Evolutionary conservation across 148 eudicot genomes (phyloP), one percentile per base, ranked within the genome.

Genomic region (Pouteria glomerata): DNA sequence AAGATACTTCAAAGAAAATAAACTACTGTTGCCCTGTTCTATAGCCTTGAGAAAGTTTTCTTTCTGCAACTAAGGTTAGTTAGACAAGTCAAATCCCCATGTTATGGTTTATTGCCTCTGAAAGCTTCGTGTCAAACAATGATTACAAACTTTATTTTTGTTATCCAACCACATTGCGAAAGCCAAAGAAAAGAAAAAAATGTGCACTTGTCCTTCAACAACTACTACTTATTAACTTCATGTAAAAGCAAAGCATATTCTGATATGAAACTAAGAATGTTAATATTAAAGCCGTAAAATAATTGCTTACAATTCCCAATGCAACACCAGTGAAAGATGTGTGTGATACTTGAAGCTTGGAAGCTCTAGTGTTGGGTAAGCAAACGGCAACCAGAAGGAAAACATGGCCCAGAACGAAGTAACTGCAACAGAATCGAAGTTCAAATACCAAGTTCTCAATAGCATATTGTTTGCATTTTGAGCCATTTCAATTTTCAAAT

Each of bases 281-380:
- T 11, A 33, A 2, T 59, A 57, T 34, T 18, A 27, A 48, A 12
- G 73, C 37, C 45, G 24, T 18, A 29, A 3, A 33, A 16, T 21
- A n/a, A 62, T 39, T 55, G 76, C 97, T 92, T 87, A 95, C 99
- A 71, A 95, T 95, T 76, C 99, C 99, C 76, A 95, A 82, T 48
- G 99, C 85, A 81, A 89, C 99, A 64, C 99, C 99, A 34, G 74
- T 82, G 73, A 95, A 95, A 57, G 97, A n/a, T n/a, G 96, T 69
- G 97, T 82, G 69, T 92, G 97, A 75, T 68, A 92, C 85, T 95
- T 97, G 75, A 81, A 95, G 82, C 99, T 92, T 63, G 94, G 90
- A 82, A 88, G 19, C 83, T 95, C 92, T 0, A 97, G 99, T 62
- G 96, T 88, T 37, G 99, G 99, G 80, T 95, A 95, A 37, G 99